Evolutionary conservation across 768 basidiomycete species (phyloP), one percentile per base, ranked within the genome.

Genomic region (Rhodocollybia butyracea): DNA sequence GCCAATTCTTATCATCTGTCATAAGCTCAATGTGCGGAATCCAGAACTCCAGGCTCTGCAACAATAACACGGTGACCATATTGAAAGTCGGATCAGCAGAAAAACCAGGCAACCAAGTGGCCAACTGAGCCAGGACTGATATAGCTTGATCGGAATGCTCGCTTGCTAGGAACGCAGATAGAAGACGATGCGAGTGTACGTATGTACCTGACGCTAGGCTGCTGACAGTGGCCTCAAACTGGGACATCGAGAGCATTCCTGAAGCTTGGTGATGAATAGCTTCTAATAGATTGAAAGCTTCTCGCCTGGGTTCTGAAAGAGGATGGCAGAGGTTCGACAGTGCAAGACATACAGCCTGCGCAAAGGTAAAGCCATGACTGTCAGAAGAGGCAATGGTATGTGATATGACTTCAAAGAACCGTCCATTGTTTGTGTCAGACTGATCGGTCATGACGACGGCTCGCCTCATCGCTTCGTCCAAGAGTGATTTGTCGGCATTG

Each of bases 21-120:
- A 86, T 80, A 21, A 94, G 77, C 55, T 86, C 80, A 65, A 95
- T 81, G 63, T 84, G 83, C 10, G 84, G 77, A 32, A 92, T 79
- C 94, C 95, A 98, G 59, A 84, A 82, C 64, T 92, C 89, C 55
- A 97, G 68, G 63, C 87, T 84, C 66, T 89, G 86, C 2, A 98
- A 73, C 39, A 94, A 75, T 10, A 89, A 72, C 42, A 89, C 69
- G 10, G 75, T 71, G 24, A 76, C 65, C 56, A 72, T 76, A 11
- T 73, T 74, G 59, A 77, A 70, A 62, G 80, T 65, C 59, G 76
- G 73, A 22, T 75, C 70, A 26, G 75, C 75, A 7, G 82, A 79
- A 22, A 91, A 69, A 53, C 82, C 82, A 31, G 85, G 81, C n/a
- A 95, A 77, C 70, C 92, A 85, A 19, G 78, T 74, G 0, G 88